phyloP scores from a whole-genome alignment of 1,139 yeast genomes.

The Saccharomyces hybrid region DNA sequence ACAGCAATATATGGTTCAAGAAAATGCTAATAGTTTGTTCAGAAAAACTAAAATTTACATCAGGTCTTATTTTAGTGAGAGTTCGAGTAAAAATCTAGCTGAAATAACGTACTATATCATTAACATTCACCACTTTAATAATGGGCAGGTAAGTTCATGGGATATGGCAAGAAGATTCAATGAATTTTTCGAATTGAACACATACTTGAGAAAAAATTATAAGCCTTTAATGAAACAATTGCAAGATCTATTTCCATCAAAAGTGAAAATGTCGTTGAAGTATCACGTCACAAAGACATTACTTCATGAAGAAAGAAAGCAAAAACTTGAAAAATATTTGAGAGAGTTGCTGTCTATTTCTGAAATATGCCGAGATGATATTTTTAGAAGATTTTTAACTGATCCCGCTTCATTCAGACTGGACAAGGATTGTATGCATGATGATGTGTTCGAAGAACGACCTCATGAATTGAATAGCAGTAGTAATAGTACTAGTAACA shows the following conservation, averaged over 20 bases:
- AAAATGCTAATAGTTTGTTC: constrained; percentile 68
- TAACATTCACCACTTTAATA: constrained; percentile 54
- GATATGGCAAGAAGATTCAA: constrained; percentile 80
- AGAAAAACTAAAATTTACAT: constrained; percentile 62
- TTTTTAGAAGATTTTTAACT: constrained; percentile 70
- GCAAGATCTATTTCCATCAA: constrained; percentile 42
- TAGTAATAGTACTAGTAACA: neutral
- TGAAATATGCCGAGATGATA: constrained; percentile 63
- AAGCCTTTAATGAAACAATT: constrained; percentile 44
- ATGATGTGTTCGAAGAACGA: neutral
- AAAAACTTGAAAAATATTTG: constrained; percentile 56
- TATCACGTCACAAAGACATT: constrained; percentile 44
- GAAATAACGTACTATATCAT: constrained; percentile 67
- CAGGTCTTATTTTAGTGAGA: constrained; percentile 56
- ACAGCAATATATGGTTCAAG: constrained; percentile 79
- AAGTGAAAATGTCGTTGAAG: constrained; percentile 50
- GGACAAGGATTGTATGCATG: neutral
- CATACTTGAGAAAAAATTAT: constrained; percentile 50
- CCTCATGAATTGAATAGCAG: neutral
- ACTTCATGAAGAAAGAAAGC: constrained; percentile 53
- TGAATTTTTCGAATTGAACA: constrained; percentile 69
- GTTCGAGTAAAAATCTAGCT: constrained; percentile 42
- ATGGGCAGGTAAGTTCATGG: constrained; percentile 67
- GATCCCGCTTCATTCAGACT: constrained; percentile 38
- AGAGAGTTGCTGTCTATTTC: constrained; percentile 51